These are phyloP conservation scores for Malus hybrid DNA, from an alignment of 331 rosid genomes.

Conservation along the genomic window DNA sequence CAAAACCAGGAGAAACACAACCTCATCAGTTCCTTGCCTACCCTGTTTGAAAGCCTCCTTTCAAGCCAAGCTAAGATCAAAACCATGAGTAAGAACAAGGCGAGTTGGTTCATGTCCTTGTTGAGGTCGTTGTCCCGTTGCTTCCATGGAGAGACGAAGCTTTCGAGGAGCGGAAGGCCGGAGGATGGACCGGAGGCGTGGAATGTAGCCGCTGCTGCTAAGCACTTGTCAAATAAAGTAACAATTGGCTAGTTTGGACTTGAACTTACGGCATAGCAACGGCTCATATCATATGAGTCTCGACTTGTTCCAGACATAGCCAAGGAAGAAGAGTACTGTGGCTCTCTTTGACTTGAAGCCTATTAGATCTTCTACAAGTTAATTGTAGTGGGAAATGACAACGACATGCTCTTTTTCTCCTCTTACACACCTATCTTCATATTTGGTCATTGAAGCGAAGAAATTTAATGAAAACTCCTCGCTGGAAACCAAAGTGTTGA, in stretches of 20 bases:
- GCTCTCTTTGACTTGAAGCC: neutral
- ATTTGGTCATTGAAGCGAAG: too few species aligned
- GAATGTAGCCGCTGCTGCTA: neutral
- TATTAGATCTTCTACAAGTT: neutral
- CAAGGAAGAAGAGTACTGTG: neutral
- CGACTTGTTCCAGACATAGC: neutral
- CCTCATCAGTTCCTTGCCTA: neutral
- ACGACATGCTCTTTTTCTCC: too few species aligned
- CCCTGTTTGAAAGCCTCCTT: neutral
- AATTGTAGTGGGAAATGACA: neutral
- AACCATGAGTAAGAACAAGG: neutral
- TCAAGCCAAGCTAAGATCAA: neutral
- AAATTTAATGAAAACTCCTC: too few species aligned
- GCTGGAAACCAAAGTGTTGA: too few species aligned
- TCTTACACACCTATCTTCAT: too few species aligned
- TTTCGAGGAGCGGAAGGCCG: neutral
- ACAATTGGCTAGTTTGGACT: neutral
- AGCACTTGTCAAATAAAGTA: neutral
- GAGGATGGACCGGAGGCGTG: neutral
- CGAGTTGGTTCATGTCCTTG: neutral
- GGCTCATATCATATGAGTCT: neutral
- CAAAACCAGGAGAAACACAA: neutral
- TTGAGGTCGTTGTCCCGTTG: neutral
- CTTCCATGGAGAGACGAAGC: neutral
- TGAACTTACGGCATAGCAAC: neutral